phyloP scores from a whole-genome alignment of 2,329 filamentous ascomycete species.

The Ustilaginoidea virens region DNA sequence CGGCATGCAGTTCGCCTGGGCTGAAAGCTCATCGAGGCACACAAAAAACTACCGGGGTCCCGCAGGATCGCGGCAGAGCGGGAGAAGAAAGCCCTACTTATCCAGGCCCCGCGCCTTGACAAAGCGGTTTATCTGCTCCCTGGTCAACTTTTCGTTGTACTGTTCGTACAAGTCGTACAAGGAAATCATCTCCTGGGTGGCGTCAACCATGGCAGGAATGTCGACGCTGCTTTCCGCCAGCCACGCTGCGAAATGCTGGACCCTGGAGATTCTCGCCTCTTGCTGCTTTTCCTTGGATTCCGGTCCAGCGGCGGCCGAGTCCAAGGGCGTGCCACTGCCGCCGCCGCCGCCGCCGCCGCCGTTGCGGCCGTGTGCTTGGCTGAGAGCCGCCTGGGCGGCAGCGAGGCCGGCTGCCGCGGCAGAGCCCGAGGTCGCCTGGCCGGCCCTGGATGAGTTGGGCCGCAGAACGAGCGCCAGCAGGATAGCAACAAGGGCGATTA shows the following conservation, averaged over 20 bases:
- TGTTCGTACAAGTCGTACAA: constrained; percentile 60
- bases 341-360: constrained; percentile 7
- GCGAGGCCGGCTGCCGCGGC: constrained; percentile 28
- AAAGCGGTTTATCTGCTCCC: constrained; percentile 43
- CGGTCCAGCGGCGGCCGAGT: constrained; percentile 4
- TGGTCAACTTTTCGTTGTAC: constrained; percentile 43
- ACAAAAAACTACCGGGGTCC: background rate
- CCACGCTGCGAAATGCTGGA: constrained; percentile 58
- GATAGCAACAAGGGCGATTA: constrained; percentile 75
- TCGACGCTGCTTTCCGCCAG: constrained; percentile 76
- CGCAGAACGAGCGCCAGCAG: constrained; percentile 72
- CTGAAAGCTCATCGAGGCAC: too few species aligned
- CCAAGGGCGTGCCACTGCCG: background rate
- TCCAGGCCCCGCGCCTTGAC: constrained; percentile 42
- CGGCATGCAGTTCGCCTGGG: too few species aligned
- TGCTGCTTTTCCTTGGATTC: constrained; percentile 31
- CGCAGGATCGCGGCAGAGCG: background rate
- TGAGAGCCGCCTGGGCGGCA: constrained; percentile 31
- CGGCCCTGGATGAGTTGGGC: constrained; percentile 26
- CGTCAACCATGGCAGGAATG: constrained; percentile 72
- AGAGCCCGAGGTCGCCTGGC: constrained; percentile 14
- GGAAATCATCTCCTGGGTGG: constrained; percentile 80
- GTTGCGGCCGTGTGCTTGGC: constrained; percentile 25
- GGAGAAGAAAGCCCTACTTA: constrained; percentile 19
- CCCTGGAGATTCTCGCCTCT: constrained; percentile 44